A percentile compares a stretch with the other conserved stretches of the same genome.
Conservation (phyloP, 768 basidiomycete species). For the Gymnopilus junonius region DNA sequence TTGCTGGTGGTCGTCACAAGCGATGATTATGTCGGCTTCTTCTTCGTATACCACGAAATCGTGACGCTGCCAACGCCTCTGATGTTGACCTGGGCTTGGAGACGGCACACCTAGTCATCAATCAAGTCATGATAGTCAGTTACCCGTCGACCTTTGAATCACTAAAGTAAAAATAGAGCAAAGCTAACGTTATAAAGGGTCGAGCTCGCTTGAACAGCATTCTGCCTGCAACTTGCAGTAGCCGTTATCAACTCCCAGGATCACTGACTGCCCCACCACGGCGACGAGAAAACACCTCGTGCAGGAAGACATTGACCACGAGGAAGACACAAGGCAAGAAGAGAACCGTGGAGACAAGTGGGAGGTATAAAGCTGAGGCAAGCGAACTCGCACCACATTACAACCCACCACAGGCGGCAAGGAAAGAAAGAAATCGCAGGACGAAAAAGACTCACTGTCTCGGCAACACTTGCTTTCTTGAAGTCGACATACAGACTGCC, state of each 20-base stretch:
- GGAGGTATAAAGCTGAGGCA: not conserved
- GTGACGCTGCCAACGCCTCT: conserved; percentile 44
- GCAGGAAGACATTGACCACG: not conserved
- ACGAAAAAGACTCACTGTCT: conserved; percentile 33
- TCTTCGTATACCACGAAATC: conserved; percentile 38
- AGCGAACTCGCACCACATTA: not conserved
- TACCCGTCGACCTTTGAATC: not conserved
- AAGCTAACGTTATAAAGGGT: not conserved
- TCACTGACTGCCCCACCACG: not conserved
- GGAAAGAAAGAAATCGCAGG: not conserved
- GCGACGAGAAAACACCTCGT: not conserved
- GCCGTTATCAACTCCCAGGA: not conserved
- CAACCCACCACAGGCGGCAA: not conserved
- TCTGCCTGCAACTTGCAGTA: not conserved
- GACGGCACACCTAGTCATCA: conserved; percentile 37
- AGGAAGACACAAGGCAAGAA: conserved; percentile 2
- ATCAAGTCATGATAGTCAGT: conserved; percentile 10
- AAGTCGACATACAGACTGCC: conserved; percentile 40
- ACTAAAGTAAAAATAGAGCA: not conserved
- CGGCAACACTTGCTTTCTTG: conserved; percentile 41
- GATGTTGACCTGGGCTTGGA: conserved; percentile 42
- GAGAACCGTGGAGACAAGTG: not conserved
- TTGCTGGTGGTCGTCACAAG: not conserved
- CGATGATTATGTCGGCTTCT: conserved; percentile 12
- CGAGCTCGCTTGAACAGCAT: not conserved